Conservation (phyloP, 768 basidiomycete species). For the Mycena metata region DNA sequence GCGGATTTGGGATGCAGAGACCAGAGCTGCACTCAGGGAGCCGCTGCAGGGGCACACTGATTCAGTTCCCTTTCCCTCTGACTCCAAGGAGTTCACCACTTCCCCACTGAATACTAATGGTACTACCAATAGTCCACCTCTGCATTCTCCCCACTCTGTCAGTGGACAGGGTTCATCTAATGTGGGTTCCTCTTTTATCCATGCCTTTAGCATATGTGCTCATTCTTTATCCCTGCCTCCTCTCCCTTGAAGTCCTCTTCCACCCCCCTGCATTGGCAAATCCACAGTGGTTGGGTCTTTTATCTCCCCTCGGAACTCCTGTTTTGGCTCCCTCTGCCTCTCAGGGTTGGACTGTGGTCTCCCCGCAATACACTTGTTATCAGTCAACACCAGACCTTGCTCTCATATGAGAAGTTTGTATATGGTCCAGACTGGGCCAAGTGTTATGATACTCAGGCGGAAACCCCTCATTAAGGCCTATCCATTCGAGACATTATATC, state of each 20-base stretch:
- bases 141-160: not conserved
- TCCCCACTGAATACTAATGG: no score
- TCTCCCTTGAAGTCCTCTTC: not conserved
- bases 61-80: no score
- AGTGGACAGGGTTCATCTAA: not conserved
- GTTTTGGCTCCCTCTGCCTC: not conserved
- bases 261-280: not conserved
- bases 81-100: no score
- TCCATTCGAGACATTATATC: no score
- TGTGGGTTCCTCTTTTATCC: not conserved
- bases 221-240: no score
- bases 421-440: not conserved
- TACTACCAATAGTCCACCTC: no score
- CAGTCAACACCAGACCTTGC: not conserved
- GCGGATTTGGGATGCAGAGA: no score
- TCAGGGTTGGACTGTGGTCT: not conserved
- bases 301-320: not conserved
- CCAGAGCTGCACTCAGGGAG: no score
- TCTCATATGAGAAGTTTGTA: not conserved
- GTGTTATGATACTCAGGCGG: not conserved
- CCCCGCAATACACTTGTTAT: not conserved
- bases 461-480: no score
- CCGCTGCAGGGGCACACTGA: not conserved
- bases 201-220: no score
- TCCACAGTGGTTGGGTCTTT: not conserved